These are phyloP conservation scores for Dendrothele bispora DNA, from an alignment of 768 basidiomycete species.

Conservation along the genomic window DNA sequence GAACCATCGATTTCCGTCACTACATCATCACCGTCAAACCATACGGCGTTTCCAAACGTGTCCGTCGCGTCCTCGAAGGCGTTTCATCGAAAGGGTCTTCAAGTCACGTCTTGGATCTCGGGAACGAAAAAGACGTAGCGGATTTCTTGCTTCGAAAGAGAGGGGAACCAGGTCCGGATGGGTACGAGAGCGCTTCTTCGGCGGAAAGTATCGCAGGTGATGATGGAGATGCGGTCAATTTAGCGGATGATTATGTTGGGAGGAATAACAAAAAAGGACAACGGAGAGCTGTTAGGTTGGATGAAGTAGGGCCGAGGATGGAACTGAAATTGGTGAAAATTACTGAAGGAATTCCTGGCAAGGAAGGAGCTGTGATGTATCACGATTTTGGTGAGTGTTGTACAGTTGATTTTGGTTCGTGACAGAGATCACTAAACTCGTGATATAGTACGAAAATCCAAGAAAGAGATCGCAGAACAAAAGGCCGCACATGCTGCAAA, in stretches of 20 bases:
- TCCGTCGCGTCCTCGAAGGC: slow-evolving; percentile 83
- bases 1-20: slow-evolving; percentile 90
- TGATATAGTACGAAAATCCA: slow-evolving; percentile 84
- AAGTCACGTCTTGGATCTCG: slow-evolving; percentile 66
- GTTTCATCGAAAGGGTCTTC: slow-evolving; percentile 31
- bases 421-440: not conserved
- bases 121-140: slow-evolving; percentile 90
- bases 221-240: slow-evolving; percentile 77
- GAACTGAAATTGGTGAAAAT: slow-evolving; percentile 93
- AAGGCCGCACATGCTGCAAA: slow-evolving; percentile 78
- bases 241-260: slow-evolving; percentile 94
- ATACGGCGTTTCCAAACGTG: slow-evolving; percentile 89
- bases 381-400: slow-evolving; percentile 83
- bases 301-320: slow-evolving; percentile 95
- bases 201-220: slow-evolving; percentile 83
- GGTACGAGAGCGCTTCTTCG: slow-evolving; percentile 80
- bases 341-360: slow-evolving; percentile 90
- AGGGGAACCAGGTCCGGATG: slow-evolving; percentile 61
- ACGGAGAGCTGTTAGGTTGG: slow-evolving; percentile 85
- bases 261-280: slow-evolving; percentile 91
- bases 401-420: slow-evolving; percentile 6
- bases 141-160: slow-evolving; percentile 84
- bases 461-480: slow-evolving; percentile 65
- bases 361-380: slow-evolving; percentile 90
- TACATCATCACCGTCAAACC: slow-evolving; percentile 95